Conservation (phyloP, 2,329 filamentous ascomycete genomes). For the Claviceps maximensis region DNA sequence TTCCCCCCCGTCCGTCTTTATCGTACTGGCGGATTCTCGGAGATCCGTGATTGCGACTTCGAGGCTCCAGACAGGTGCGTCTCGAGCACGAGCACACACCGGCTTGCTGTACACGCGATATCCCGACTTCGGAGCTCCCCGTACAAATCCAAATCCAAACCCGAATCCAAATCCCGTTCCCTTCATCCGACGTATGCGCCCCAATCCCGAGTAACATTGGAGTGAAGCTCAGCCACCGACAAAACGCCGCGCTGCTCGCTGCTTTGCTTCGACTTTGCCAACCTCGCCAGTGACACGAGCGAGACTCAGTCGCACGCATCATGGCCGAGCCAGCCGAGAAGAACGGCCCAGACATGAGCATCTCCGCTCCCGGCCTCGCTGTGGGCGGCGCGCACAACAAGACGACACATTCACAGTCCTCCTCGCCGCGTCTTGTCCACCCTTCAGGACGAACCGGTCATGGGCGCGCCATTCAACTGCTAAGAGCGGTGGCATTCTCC, state of each 20-base stretch:
- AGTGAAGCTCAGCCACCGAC: background rate
- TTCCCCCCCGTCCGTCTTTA: background rate
- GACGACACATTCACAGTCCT: conserved; percentile 8
- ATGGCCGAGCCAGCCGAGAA: conserved; percentile 15
- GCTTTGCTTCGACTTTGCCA: background rate
- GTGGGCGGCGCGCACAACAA: conserved; percentile 11
- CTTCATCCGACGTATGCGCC: too few relatives aligned
- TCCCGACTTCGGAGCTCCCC: too few relatives aligned
- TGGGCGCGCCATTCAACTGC: conserved; percentile 32
- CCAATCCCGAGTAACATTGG: background rate
- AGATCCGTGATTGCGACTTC: too few relatives aligned
- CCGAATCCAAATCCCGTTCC: too few relatives aligned
- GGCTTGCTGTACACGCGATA: too few relatives aligned
- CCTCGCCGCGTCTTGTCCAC: conserved; percentile 22
- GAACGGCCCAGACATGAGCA: conserved; percentile 12
- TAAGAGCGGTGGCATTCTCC: conserved; percentile 38
- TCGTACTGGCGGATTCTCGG: too few relatives aligned
- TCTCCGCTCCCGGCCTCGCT: conserved; percentile 18
- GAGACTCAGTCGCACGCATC: background rate
- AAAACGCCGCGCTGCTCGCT: background rate
- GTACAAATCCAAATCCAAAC: too few relatives aligned
- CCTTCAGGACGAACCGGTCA: conserved; percentile 43
- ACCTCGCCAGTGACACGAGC: background rate
- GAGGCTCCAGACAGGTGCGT: too few relatives aligned
- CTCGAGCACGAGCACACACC: too few relatives aligned